A percentile compares a stretch with the other conserved stretches of the same genome.
phyloP scores from a whole-genome alignment of 176 grass and related monocot species.

The Phoenix dactylifera region DNA sequence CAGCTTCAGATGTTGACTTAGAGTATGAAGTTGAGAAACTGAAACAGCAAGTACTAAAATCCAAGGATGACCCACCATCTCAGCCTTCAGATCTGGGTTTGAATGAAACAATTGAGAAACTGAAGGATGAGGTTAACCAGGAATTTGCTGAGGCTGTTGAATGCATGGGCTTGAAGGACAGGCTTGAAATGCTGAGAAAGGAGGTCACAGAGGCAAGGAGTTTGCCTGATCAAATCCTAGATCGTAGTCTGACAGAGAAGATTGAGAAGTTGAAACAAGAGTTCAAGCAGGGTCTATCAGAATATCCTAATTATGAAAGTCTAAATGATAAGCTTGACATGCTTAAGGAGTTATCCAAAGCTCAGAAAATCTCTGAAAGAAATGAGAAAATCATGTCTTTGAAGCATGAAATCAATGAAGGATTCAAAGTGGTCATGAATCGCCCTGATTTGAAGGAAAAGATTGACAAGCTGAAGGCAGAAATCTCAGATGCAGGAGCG shows the following conservation, averaged over 20 bases:
- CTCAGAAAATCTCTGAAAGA: too few relatives aligned
- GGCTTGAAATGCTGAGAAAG: constrained; percentile 9
- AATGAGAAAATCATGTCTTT: too few relatives aligned
- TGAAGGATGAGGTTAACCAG: constrained; percentile 9
- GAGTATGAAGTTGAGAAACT: constrained; percentile 10
- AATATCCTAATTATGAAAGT: neutral
- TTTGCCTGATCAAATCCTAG: neutral
- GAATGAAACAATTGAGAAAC: constrained; percentile 3
- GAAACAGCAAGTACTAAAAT: neutral
- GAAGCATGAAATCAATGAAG: too few relatives aligned
- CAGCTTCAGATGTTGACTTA: constrained; percentile 7
- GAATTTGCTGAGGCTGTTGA: constrained; percentile 16
- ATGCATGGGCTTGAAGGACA: constrained; percentile 16
- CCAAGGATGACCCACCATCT: neutral
- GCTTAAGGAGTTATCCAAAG: neutral
- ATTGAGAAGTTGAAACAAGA: constrained; percentile 12
- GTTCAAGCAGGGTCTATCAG: constrained; percentile 7
- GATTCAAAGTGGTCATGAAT: too few relatives aligned
- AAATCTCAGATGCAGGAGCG: too few relatives aligned
- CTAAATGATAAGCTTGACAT: constrained; percentile 21
- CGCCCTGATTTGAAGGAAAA: too few relatives aligned
- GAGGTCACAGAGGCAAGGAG: constrained; percentile 5
- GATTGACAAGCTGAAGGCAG: too few relatives aligned
- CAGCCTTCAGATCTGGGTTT: neutral
- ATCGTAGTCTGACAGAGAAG: constrained; percentile 6